Percentiles rank a stretch among this genome's conserved stretches.
These are phyloP conservation scores for Coemansia sp. DNA, from an alignment of 192 early-diverging fungal species.

Conservation along the genomic window DNA sequence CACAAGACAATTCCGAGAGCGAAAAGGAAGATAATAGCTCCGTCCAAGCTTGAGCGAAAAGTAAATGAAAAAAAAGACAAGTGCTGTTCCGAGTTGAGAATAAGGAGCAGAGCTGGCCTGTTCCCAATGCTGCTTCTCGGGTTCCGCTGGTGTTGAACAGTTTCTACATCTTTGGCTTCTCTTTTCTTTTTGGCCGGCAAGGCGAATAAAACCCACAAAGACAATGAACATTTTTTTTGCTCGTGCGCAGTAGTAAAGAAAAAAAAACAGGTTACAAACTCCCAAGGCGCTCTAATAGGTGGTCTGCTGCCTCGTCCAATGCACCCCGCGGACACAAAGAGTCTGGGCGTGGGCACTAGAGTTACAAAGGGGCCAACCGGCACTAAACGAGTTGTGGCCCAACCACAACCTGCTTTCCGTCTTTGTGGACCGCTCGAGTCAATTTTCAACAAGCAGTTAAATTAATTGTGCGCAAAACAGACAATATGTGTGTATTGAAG, in stretches of 20 bases:
- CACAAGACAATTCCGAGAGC: background rate
- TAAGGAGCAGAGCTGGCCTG: background rate
- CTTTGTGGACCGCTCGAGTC: conserved; percentile 1
- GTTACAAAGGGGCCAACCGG: conserved; percentile 4
- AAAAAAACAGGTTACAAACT: background rate
- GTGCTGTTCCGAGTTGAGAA: background rate
- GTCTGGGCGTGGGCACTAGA: background rate
- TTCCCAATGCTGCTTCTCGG: background rate
- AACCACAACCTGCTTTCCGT: conserved; percentile 2
- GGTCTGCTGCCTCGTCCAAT: background rate
- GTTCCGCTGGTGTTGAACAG: background rate
- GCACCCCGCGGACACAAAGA: conserved; percentile 4
- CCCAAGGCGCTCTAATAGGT: background rate
- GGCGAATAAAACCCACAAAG: background rate
- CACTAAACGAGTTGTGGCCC: conserved; percentile 9
- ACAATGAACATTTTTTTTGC: conserved; percentile 10
- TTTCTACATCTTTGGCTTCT: background rate
- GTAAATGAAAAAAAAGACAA: background rate
- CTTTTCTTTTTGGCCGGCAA: background rate
- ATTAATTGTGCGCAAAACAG: conserved; percentile 7
- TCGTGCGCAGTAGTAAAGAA: conserved; percentile 6
- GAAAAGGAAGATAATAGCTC: background rate
- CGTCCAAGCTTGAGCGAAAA: background rate
- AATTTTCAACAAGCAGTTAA: conserved; percentile 9
- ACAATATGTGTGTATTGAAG: conserved; percentile 2